phyloP scores from a whole-genome alignment of 2,329 filamentous ascomycete species.

The Clarireedia monteithiana region DNA sequence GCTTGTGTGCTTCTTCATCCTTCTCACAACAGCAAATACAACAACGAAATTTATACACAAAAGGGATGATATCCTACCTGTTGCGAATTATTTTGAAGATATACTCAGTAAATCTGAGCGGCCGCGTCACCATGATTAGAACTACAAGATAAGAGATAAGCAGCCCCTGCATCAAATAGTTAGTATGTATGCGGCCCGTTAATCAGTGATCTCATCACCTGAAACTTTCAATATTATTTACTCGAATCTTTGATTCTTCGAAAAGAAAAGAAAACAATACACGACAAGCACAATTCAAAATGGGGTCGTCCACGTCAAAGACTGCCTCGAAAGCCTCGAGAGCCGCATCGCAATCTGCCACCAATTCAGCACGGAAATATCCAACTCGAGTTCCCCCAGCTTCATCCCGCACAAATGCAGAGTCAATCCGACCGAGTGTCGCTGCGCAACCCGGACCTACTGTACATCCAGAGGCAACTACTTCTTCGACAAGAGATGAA shows the following conservation, averaged over 20 bases:
- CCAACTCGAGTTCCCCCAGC: conserved; percentile 21
- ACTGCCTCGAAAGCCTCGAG: conserved; percentile 15
- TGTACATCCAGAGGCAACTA: conserved; percentile 11
- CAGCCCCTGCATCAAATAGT: background rate
- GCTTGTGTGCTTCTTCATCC: background rate
- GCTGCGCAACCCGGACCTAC: conserved; percentile 7
- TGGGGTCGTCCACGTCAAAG: conserved; percentile 26
- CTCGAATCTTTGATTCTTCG: background rate
- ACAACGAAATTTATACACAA: too few species aligned
- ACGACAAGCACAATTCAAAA: conserved; percentile 3
- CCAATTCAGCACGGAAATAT: conserved; percentile 24
- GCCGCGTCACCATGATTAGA: background rate
- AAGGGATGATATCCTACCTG: too few species aligned
- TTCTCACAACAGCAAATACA: too few species aligned
- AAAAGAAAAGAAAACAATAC: background rate
- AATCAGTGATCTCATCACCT: background rate
- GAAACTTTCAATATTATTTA: background rate
- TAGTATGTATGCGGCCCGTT: background rate
- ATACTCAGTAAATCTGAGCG: background rate
- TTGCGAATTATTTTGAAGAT: background rate
- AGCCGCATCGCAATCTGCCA: conserved; percentile 11
- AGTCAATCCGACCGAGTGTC: conserved; percentile 3
- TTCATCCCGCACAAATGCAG: conserved; percentile 9
- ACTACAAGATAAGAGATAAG: background rate
- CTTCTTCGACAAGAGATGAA: conserved; percentile 8